Conservation (phyloP, 129 eudicot species). For the Erigeron canadensis region DNA sequence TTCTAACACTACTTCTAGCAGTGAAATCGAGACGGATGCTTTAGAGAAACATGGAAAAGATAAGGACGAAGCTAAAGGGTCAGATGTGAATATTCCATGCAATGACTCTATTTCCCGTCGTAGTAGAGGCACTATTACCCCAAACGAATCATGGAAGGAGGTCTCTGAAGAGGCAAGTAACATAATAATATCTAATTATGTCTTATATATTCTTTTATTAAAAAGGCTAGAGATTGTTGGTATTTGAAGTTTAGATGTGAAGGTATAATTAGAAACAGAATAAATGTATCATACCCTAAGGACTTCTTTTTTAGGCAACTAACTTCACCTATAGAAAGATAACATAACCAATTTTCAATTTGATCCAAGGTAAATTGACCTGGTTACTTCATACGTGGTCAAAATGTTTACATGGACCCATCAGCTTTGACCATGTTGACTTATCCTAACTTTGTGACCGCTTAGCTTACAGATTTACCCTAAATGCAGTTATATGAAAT, state of each 20-base stretch:
- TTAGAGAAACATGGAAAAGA: conserved; percentile 56
- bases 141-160: conserved; percentile 89
- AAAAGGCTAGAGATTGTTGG: background rate
- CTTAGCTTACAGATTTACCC: too few species aligned
- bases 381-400: too few species aligned
- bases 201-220: background rate
- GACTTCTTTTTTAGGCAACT: too few species aligned
- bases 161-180: conserved; percentile 89
- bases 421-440: too few species aligned
- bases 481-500: too few species aligned
- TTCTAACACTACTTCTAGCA: conserved; percentile 87
- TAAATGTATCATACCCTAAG: background rate
- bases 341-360: too few species aligned
- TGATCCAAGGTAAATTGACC: too few species aligned
- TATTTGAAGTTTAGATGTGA: background rate
- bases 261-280: background rate
- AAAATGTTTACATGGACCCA: too few species aligned
- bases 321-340: too few species aligned
- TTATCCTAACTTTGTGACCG: too few species aligned
- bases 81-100: conserved; percentile 38
- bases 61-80: conserved; percentile 55
- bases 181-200: background rate
- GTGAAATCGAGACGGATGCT: conserved; percentile 86
- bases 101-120: conserved; percentile 60
- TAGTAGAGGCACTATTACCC: conserved; percentile 47